Conservation (phyloP, 23 red algal genomes). For the Cyanidioschyzon merolae region DNA sequence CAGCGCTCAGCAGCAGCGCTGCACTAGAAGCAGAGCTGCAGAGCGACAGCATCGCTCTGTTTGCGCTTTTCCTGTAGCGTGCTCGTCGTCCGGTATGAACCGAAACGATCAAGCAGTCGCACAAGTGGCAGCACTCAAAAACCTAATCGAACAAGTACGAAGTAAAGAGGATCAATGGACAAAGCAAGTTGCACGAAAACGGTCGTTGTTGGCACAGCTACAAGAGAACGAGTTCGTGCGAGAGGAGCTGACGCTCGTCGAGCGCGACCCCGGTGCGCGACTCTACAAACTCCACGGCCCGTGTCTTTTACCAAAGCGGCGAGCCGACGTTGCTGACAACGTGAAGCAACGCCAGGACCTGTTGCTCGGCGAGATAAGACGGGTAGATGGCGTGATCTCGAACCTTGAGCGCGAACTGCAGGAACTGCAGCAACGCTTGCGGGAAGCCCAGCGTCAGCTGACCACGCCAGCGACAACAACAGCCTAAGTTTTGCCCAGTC, state of each 20-base stretch:
- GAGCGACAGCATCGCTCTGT: too few species aligned
- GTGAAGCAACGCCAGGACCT: not conserved
- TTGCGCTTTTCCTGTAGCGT: too few species aligned
- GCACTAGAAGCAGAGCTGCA: too few species aligned
- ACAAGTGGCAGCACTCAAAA: not conserved
- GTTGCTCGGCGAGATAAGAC: not conserved
- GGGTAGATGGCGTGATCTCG: not conserved
- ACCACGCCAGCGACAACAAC: too few species aligned
- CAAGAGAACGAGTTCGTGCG: conserved; percentile 10
- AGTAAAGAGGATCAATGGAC: not conserved
- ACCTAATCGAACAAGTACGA: not conserved
- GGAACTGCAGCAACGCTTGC: not conserved
- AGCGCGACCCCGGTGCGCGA: not conserved
- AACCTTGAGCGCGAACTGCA: not conserved
- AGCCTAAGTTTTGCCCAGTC: too few species aligned
- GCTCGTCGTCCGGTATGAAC: too few species aligned
- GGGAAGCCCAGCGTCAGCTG: not conserved
- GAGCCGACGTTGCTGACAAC: not conserved
- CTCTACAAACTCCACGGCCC: not conserved
- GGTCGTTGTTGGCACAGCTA: not conserved
- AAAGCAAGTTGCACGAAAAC: not conserved
- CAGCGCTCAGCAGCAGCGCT: too few species aligned
- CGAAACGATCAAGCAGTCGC: not conserved
- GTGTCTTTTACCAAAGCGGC: not conserved
- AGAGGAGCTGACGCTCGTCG: not conserved